Evolutionary conservation across 768 basidiomycete species (phyloP).

Genomic region (Pulveroboletus ravenelii): DNA sequence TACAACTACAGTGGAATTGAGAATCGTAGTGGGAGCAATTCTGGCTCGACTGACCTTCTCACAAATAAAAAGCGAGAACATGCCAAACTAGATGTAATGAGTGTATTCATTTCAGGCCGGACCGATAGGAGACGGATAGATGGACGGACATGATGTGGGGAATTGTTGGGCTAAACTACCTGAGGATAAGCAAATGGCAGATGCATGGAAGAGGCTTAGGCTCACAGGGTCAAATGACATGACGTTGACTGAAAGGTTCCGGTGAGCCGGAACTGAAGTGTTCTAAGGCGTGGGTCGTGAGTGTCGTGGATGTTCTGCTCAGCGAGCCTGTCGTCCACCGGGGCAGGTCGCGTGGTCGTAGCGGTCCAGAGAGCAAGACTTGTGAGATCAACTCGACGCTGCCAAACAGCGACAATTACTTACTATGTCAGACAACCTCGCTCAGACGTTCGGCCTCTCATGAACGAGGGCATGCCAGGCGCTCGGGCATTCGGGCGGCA

Average conservation of each 20-base stretch:
- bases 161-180: slow-evolving; percentile 45
- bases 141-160: slow-evolving; percentile 61
- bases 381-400: background rate
- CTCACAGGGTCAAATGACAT: slow-evolving; percentile 51
- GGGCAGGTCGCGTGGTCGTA: slow-evolving; percentile 1
- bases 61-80: slow-evolving; percentile 90
- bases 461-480: background rate
- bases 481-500: background rate
- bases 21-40: background rate
- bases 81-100: slow-evolving; percentile 63
- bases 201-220: slow-evolving; percentile 2
- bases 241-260: slow-evolving; percentile 18
- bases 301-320: background rate
- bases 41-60: slow-evolving; percentile 53
- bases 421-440: slow-evolving; percentile 17
- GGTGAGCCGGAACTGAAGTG: background rate
- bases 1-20: slow-evolving; percentile 52
- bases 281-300: no score
- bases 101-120: background rate
- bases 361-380: background rate
- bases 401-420: slow-evolving; percentile 4
- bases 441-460: no score
- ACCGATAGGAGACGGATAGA: background rate
- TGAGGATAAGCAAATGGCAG: slow-evolving; percentile 2
- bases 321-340: background rate